Conservation (phyloP, 2,329 filamentous ascomycete species). For the Fusarium nurragi region DNA sequence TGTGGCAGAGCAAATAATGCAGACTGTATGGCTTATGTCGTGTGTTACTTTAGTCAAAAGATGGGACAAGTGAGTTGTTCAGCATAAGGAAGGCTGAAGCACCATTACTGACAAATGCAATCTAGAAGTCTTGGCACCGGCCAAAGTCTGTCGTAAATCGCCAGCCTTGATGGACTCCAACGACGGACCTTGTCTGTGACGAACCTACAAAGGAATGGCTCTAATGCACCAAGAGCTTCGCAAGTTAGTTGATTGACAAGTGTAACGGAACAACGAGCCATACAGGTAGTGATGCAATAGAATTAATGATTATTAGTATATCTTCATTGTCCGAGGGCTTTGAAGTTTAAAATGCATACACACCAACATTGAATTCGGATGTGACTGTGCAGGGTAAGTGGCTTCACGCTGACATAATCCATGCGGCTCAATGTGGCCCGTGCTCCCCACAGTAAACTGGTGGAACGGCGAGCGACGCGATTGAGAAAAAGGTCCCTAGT, state of each 20-base stretch:
- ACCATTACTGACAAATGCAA: too few species aligned
- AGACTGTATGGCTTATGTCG: neutral
- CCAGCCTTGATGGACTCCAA: too few species aligned
- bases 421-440: neutral
- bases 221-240: too few species aligned
- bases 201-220: too few species aligned
- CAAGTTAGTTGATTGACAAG: too few species aligned
- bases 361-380: neutral
- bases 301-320: neutral
- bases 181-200: too few species aligned
- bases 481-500: conserved; percentile 45
- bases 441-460: conserved; percentile 34
- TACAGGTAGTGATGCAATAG: neutral
- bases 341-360: neutral
- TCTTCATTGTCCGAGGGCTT: neutral
- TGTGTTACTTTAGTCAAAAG: neutral
- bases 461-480: conserved; percentile 44
- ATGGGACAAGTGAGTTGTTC: too few species aligned
- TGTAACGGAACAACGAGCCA: neutral
- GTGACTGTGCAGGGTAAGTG: conserved; percentile 23
- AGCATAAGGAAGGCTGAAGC: too few species aligned
- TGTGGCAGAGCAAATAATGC: too few species aligned
- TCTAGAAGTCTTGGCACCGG: too few species aligned
- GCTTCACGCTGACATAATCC: conserved; percentile 32
- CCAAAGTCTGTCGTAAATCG: too few species aligned